A percentile compares a stretch with the other conserved stretches of the same genome.
Conservation (phyloP, 768 basidiomycete genomes). For the Agaricus blazei region DNA sequence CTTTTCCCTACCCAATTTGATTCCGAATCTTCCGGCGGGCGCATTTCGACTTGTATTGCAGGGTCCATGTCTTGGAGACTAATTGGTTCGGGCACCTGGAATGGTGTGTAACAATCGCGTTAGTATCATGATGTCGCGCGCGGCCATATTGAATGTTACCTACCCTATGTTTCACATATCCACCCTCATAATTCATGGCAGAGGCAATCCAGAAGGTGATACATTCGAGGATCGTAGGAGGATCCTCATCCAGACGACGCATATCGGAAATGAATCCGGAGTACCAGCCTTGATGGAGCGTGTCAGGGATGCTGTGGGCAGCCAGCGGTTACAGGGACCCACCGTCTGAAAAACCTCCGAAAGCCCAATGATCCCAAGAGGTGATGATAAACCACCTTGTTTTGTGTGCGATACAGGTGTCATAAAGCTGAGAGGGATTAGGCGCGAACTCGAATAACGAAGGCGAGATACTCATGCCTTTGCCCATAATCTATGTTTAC, state of each 20-base stretch:
- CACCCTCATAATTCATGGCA: slow-evolving; percentile 36
- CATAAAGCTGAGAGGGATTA: slow-evolving; percentile 41
- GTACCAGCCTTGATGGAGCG: slow-evolving; percentile 39
- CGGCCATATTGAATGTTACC: slow-evolving; percentile 16
- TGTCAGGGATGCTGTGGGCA: background rate
- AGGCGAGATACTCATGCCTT: slow-evolving; percentile 32
- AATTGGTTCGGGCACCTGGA: slow-evolving; percentile 41
- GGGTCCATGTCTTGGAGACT: slow-evolving; percentile 21
- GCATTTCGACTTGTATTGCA: slow-evolving; percentile 17
- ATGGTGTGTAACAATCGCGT: slow-evolving; percentile 12
- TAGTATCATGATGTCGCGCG: slow-evolving; percentile 12
- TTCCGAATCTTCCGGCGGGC: slow-evolving; percentile 29
- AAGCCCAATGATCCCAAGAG: slow-evolving; percentile 56
- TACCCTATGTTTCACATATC: slow-evolving; percentile 34
- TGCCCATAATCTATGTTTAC: slow-evolving; percentile 54
- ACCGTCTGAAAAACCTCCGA: slow-evolving; percentile 59
- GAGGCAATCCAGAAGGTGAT: slow-evolving; percentile 54
- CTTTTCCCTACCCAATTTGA: slow-evolving; percentile 41
- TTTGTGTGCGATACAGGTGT: slow-evolving; percentile 42
- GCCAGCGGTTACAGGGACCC: background rate
- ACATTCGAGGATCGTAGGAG: slow-evolving; percentile 47
- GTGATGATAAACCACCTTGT: slow-evolving; percentile 56
- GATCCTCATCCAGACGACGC: slow-evolving; percentile 31
- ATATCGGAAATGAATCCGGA: slow-evolving; percentile 46
- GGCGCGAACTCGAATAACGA: background rate